A percentile compares a stretch with the other conserved stretches of the same genome.
phyloP scores from a whole-genome alignment of 2,329 filamentous ascomycete species.

The Hypoxylon sp. region DNA sequence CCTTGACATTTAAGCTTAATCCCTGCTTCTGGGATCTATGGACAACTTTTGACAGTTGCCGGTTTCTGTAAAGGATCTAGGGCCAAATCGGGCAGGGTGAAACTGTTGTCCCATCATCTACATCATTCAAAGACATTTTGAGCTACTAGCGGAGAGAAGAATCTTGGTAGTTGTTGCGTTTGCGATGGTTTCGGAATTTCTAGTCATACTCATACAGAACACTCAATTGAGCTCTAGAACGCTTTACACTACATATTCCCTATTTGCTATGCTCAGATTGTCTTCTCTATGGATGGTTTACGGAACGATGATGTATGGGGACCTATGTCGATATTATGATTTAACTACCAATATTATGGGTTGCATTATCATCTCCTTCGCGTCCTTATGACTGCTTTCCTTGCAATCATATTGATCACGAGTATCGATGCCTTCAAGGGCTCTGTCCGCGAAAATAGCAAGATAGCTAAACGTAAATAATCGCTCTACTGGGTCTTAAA shows the following conservation, averaged over 20 bases:
- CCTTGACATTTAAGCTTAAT: slow-evolving; percentile 7
- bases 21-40: not conserved
- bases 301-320: slow-evolving; percentile 8
- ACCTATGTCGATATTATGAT: slow-evolving; percentile 15
- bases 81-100: slow-evolving; percentile 5
- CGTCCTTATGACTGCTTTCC: slow-evolving; percentile 7
- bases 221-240: not conserved
- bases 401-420: slow-evolving; percentile 10
- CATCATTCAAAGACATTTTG: not conserved
- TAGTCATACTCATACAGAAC: not conserved
- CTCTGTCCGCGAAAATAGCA: slow-evolving; percentile 6
- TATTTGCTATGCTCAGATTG: slow-evolving; percentile 19
- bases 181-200: not conserved
- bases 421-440: slow-evolving; percentile 6
- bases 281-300: slow-evolving; percentile 20
- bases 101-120: not conserved
- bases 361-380: slow-evolving; percentile 6
- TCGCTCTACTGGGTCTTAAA: slow-evolving; percentile 93
- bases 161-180: not conserved
- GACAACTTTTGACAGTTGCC: slow-evolving; percentile 8
- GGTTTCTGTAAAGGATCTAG: slow-evolving; percentile 13
- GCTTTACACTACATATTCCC: slow-evolving; percentile 13
- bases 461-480: slow-evolving; percentile 7
- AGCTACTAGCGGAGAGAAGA: not conserved
- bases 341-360: slow-evolving; percentile 10